Conservation (phyloP, 1,139 yeast genomes). For the Taphrina wiesneri region DNA sequence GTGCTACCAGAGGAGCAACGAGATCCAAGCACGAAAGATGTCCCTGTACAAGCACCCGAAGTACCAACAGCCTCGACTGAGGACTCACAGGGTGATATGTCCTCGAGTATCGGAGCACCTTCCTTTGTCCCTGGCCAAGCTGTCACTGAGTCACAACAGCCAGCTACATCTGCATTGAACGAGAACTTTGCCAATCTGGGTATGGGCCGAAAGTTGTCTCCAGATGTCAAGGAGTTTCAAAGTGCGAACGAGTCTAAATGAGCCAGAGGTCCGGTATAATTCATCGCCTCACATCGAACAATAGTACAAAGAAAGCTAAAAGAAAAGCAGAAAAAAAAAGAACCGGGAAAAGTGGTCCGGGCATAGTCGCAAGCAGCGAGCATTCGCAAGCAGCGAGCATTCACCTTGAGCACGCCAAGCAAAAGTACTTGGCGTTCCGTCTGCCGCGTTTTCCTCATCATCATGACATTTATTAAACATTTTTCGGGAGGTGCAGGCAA, state of each 20-base stretch:
- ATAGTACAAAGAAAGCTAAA: not conserved
- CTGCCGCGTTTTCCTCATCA: conserved; percentile 1
- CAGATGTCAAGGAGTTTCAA: conserved; percentile 17
- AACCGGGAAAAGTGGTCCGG: not conserved
- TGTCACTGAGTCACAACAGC: not conserved
- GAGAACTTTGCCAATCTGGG: conserved; percentile 23
- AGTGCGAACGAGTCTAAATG: not conserved
- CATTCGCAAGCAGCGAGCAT: conserved; percentile 6
- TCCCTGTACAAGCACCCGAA: not conserved
- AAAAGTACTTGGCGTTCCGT: not conserved
- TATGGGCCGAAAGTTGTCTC: conserved; percentile 20
- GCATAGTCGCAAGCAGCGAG: conserved; percentile 9
- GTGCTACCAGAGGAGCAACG: conserved; percentile 35
- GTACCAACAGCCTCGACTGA: not conserved
- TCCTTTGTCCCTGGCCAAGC: conserved; percentile 21
- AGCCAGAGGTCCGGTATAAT: not conserved
- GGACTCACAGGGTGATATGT: not conserved
- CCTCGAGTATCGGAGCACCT: conserved; percentile 10
- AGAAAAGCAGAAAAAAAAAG: not conserved
- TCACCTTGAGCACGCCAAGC: not conserved
- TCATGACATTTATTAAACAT: not conserved
- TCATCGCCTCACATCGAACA: not conserved
- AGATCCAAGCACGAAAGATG: conserved; percentile 10
- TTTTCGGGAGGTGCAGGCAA: not conserved
- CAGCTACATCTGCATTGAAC: not conserved